These are phyloP conservation scores for Penicillium egyptiacum DNA, from an alignment of 495 filamentous ascomycete species.

Conservation along the genomic window DNA sequence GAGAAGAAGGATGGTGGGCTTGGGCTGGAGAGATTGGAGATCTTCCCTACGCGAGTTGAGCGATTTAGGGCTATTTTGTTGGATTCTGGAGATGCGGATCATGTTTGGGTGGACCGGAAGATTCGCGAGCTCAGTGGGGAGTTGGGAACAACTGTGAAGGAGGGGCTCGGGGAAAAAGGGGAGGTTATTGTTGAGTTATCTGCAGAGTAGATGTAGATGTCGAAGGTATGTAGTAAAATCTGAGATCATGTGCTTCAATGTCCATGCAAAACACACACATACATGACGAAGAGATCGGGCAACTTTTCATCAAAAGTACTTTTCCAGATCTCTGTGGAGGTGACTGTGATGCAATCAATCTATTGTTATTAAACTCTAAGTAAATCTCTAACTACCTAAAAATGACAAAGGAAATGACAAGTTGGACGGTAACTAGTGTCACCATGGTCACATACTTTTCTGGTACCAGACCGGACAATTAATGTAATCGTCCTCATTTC, in stretches of 20 bases:
- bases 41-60: conserved; percentile 33
- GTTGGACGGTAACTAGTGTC: no score
- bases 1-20: conserved; percentile 13
- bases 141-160: conserved; percentile 20
- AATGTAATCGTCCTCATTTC: no score
- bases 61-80: conserved; percentile 31
- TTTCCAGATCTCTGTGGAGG: neutral
- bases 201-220: neutral
- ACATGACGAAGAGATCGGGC: neutral
- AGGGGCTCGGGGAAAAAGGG: conserved; percentile 23
- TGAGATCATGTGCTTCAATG: neutral
- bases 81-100: conserved; percentile 22
- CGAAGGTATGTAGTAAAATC: neutral
- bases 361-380: no score
- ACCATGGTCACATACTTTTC: no score
- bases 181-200: conserved; percentile 31
- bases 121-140: conserved; percentile 24
- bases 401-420: no score
- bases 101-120: conserved; percentile 27
- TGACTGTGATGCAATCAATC: neutral
- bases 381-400: no score
- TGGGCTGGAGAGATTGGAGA: conserved; percentile 27
- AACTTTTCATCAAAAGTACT: neutral
- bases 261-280: neutral
- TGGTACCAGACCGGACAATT: no score